Evolutionary conservation across 179 eudicot genomes (phyloP).

Genomic region (Vitellaria paradoxa): DNA sequence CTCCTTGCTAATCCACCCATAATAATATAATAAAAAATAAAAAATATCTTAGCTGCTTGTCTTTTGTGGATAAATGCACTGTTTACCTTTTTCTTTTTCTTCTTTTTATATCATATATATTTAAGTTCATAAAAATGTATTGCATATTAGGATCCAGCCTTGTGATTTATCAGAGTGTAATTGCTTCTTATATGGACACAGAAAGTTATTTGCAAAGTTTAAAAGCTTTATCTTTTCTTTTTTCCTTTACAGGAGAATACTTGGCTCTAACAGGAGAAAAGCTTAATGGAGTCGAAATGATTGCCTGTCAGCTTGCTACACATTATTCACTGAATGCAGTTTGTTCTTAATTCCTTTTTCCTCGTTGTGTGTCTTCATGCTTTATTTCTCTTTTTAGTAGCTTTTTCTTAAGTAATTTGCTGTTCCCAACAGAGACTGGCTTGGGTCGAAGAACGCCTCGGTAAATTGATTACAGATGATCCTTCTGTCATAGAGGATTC

Average conservation of each 20-base stretch:
- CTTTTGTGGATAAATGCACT: no score
- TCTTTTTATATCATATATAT: not conserved
- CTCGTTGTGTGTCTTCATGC: slow-evolving; percentile 1
- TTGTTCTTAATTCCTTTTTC: slow-evolving; percentile 25
- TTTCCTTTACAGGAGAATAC: slow-evolving; percentile 70
- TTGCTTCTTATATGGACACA: not conserved
- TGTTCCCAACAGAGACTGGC: slow-evolving; percentile 47
- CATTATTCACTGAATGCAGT: slow-evolving; percentile 79
- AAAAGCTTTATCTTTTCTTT: not conserved
- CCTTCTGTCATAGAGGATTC: slow-evolving; percentile 74
- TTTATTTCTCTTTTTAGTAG: slow-evolving; percentile 5
- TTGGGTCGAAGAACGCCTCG: slow-evolving; percentile 84
- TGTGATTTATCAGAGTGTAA: no score
- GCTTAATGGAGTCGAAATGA: slow-evolving; percentile 84
- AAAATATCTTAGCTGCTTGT: no score
- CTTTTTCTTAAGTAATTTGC: not conserved
- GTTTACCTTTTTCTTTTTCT: no score
- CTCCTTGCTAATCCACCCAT: no score
- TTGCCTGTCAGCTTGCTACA: slow-evolving; percentile 86
- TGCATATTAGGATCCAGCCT: not conserved
- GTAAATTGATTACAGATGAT: slow-evolving; percentile 74
- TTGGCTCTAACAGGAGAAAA: slow-evolving; percentile 93
- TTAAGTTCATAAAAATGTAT: not conserved
- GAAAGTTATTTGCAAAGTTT: not conserved
- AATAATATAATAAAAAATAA: no score